These are phyloP conservation scores for Kwoniella dejecticola DNA, from an alignment of 768 basidiomycete species.

Conservation along the genomic window DNA sequence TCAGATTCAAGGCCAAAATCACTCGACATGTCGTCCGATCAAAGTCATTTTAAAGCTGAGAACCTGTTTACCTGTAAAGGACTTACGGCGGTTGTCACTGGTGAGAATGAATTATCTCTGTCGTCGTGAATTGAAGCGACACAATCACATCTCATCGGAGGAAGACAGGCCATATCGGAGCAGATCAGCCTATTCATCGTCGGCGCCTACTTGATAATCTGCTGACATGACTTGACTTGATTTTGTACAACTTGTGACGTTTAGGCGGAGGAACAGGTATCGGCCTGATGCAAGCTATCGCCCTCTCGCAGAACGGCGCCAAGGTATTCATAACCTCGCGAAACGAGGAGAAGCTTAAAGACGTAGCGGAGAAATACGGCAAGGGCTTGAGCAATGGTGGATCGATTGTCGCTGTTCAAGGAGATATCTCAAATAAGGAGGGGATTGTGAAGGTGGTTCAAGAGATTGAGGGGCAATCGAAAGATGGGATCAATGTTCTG, in stretches of 20 bases:
- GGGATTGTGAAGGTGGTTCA: conserved; percentile 29
- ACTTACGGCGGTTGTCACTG: conserved; percentile 43
- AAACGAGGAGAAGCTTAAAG: conserved; percentile 38
- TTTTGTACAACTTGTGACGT: too few relatives aligned
- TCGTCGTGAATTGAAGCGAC: too few relatives aligned
- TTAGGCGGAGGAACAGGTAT: conserved; percentile 36
- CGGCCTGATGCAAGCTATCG: conserved; percentile 45
- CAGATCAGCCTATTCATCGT: too few relatives aligned
- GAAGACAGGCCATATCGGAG: too few relatives aligned
- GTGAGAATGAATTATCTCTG: too few relatives aligned
- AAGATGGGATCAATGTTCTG: conserved; percentile 43
- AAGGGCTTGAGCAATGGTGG: conserved; percentile 26
- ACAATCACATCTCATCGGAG: too few relatives aligned
- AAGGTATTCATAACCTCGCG: conserved; percentile 41
- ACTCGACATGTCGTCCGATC: conserved; percentile 23
- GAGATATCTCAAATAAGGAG: conserved; percentile 37
- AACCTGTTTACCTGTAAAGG: conserved; percentile 42
- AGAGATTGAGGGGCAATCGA: conserved; percentile 32
- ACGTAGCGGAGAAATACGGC: conserved; percentile 42
- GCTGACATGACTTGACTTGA: too few relatives aligned
- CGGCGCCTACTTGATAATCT: too few relatives aligned
- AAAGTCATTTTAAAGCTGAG: conserved; percentile 35
- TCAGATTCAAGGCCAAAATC: too few relatives aligned
- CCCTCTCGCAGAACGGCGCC: conserved; percentile 40
- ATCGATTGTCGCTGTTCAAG: conserved; percentile 35